Evolutionary conservation across 139 green algal genomes (phyloP).

Genomic region (Penium margaritaceum): DNA sequence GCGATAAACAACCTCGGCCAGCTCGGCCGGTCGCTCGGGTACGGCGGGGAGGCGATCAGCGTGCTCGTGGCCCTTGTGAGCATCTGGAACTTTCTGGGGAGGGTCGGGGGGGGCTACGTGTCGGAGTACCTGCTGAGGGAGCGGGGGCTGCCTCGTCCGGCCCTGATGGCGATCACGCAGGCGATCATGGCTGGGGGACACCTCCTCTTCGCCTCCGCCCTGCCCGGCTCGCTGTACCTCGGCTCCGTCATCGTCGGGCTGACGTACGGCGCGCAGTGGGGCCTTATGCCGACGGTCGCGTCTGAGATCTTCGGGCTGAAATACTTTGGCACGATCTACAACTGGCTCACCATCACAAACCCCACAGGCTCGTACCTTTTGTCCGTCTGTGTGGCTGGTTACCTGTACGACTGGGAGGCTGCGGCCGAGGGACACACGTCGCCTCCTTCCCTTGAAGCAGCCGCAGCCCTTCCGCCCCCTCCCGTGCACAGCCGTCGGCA

Average conservation of each 20-base stretch:
- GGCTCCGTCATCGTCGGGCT: conserved; percentile 56
- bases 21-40: conserved; percentile 35
- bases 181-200: conserved; percentile 18
- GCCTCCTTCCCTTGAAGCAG: too few species aligned
- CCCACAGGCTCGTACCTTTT: conserved; percentile 42
- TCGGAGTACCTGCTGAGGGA: conserved; percentile 32
- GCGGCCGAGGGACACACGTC: conserved; percentile 19
- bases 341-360: conserved; percentile 43
- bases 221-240: conserved; percentile 49
- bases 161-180: conserved; percentile 37
- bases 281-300: conserved; percentile 63
- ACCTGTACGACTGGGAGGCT: conserved; percentile 40
- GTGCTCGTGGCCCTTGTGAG: conserved; percentile 42
- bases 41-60: conserved; percentile 13
- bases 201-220: conserved; percentile 23
- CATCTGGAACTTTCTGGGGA: conserved; percentile 45
- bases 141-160: conserved; percentile 9
- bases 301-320: conserved; percentile 62
- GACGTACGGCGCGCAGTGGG: conserved; percentile 71
- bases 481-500: too few species aligned
- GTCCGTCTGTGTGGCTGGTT: conserved; percentile 36
- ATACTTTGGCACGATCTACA: conserved; percentile 51
- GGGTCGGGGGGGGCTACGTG: conserved; percentile 24
- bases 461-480: too few species aligned
- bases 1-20: conserved; percentile 72